Percentiles rank a stretch among this genome's conserved stretches.
These are phyloP conservation scores for Cyclostephanos tholiformis DNA, from an alignment of 108 stramenopile species.

Conservation along the genomic window DNA sequence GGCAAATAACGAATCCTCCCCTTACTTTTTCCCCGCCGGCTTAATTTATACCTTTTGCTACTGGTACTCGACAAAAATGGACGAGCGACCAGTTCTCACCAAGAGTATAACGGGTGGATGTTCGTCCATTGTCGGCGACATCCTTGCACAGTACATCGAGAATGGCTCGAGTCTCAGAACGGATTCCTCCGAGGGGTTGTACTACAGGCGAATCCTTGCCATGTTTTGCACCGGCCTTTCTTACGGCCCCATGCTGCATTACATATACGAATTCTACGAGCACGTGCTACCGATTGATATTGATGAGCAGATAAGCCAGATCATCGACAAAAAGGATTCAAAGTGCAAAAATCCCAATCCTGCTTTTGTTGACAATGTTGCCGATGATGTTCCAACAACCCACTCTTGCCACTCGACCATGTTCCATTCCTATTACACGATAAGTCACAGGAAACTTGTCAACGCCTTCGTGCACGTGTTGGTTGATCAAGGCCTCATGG, in stretches of 20 bases:
- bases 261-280: constrained; percentile 12
- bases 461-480: constrained; percentile 34
- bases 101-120: constrained; percentile 1
- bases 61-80: constrained; percentile 7
- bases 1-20: neutral
- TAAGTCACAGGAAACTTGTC: constrained; percentile 18
- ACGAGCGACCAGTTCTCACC: neutral
- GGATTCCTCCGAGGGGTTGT: neutral
- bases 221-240: constrained; percentile 10
- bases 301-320: neutral
- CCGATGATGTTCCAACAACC: neutral
- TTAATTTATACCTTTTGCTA: neutral
- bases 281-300: constrained; percentile 5
- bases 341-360: neutral
- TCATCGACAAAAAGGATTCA: neutral
- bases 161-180: neutral
- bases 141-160: constrained; percentile 3
- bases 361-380: neutral
- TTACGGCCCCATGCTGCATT: constrained; percentile 10
- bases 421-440: constrained; percentile 4
- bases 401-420: constrained; percentile 7
- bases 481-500: constrained; percentile 41
- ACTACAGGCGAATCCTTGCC: neutral
- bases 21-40: neutral
- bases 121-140: neutral